Evolutionary conservation across 2,329 filamentous ascomycete species (phyloP).

Genomic region (Boeremia exigua): DNA sequence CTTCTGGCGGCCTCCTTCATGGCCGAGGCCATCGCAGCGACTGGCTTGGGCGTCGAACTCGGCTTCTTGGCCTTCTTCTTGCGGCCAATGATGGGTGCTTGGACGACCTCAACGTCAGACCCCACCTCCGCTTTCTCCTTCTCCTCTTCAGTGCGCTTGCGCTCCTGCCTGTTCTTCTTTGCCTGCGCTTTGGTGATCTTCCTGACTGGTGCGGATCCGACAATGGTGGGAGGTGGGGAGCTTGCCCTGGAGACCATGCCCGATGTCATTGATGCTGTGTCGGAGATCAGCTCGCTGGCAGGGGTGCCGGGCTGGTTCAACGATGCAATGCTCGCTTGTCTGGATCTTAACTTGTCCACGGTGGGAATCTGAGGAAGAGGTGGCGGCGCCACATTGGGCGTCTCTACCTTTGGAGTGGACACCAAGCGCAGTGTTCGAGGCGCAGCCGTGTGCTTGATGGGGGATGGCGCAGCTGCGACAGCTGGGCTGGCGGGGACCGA

Average conservation of each 20-base stretch:
- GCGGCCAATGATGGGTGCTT: slow-evolving; percentile 76
- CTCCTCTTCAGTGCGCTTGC: slow-evolving; percentile 65
- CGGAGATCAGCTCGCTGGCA: slow-evolving; percentile 75
- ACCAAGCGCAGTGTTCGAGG: slow-evolving; percentile 74
- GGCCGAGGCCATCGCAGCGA: slow-evolving; percentile 22
- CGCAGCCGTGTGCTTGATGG: slow-evolving; percentile 49
- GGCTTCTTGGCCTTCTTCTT: slow-evolving; percentile 86
- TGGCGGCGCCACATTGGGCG: slow-evolving; percentile 51
- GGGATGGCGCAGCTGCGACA: slow-evolving; percentile 57
- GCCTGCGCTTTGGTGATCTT: slow-evolving; percentile 78
- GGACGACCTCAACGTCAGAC: slow-evolving; percentile 58
- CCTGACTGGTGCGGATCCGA: slow-evolving; percentile 73
- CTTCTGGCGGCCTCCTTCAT: slow-evolving; percentile 28
- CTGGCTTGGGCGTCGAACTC: slow-evolving; percentile 36
- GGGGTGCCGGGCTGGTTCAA: slow-evolving; percentile 74
- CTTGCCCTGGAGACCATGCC: slow-evolving; percentile 74
- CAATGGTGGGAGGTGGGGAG: slow-evolving; percentile 68
- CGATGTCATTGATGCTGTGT: slow-evolving; percentile 76
- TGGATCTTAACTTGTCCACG: slow-evolving; percentile 53
- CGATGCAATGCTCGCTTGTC: slow-evolving; percentile 63
- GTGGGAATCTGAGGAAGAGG: slow-evolving; percentile 42
- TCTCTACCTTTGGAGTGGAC: slow-evolving; percentile 69
- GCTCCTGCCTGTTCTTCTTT: slow-evolving; percentile 73
- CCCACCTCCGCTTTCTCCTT: slow-evolving; percentile 49
- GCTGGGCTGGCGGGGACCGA: slow-evolving; percentile 59